These are phyloP conservation scores for Mycena epipterygia DNA, from an alignment of 768 basidiomycete genomes.

Conservation along the genomic window DNA sequence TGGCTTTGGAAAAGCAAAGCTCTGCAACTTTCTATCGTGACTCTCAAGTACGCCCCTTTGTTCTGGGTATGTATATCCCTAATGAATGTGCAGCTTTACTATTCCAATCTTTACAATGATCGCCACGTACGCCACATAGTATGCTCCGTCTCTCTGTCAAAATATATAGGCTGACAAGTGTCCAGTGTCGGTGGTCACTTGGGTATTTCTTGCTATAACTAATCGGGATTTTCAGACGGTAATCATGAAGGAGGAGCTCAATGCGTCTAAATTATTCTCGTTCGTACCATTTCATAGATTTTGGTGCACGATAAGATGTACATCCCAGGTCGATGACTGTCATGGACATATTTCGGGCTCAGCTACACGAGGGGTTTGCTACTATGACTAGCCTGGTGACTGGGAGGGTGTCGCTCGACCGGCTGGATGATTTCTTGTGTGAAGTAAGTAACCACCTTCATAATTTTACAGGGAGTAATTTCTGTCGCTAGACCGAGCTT, in stretches of 20 bases:
- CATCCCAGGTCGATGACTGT: slow-evolving; percentile 62
- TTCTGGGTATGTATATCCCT: not conserved
- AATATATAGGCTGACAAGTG: not conserved
- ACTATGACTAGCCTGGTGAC: slow-evolving; percentile 40
- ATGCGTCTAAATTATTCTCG: slow-evolving; percentile 57
- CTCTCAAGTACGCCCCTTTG: slow-evolving; percentile 53
- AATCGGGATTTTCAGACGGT: slow-evolving; percentile 44
- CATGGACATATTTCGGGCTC: slow-evolving; percentile 71
- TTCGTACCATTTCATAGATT: not conserved
- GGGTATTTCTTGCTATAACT: not conserved
- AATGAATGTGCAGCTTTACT: slow-evolving; percentile 56
- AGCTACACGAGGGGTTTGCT: slow-evolving; percentile 56
- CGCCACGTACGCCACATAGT: slow-evolving; percentile 73
- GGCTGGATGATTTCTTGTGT: slow-evolving; percentile 58
- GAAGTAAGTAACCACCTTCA: slow-evolving; percentile 44
- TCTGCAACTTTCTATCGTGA: slow-evolving; percentile 59
- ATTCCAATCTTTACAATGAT: slow-evolving; percentile 77
- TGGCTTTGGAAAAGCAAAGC: slow-evolving; percentile 68
- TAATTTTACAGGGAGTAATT: not conserved
- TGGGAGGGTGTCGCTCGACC: slow-evolving; percentile 76
- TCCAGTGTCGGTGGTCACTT: slow-evolving; percentile 29
- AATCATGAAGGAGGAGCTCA: slow-evolving; percentile 56
- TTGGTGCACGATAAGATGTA: not conserved
- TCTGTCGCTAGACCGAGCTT: slow-evolving; percentile 57
- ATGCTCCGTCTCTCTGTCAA: slow-evolving; percentile 43